Base-by-base conservation (phyloP, 2,329 filamentous ascomycete species). In the Calonectria hongkongensis region DNA sequence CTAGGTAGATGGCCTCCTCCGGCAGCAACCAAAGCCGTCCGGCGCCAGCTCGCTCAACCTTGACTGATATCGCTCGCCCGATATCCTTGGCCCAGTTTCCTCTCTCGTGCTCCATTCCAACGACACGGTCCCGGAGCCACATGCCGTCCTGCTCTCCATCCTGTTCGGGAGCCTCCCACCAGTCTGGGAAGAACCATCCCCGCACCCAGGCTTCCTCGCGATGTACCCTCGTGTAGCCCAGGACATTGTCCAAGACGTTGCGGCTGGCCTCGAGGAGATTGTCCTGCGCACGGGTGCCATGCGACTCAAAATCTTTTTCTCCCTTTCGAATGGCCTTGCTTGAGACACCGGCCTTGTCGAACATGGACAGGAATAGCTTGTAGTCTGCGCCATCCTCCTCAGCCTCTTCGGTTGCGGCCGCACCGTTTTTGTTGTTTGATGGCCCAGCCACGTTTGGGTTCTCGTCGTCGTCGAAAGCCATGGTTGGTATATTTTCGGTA, bases 291-390 rank as follows among this genome's bases (percentile, higher is more conserved):
- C 91, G 90, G 2, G 97, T 98, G 60, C 94, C 94, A 84, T 98
- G 95, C 33, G 94, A 93, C 85, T 98, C 97, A 83, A 98, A 99
- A 86, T 99, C 97, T 84, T 99, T 99, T 83, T 98, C 95, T 73
- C 97, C 97, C 75, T 95, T 95, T 76, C 96, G 95, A 43, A 98
- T 95, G 13, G 96, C 89, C 78, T 92, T 91, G 64, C 87, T 84
- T 10, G 88, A 89, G 51, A 88, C 84, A 58, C 86, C 85, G 66
- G 86, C 85, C 80, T 90, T 89, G 73, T 86, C 82, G 74, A 89
- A 87, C 74, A 90, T 84, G 36, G 88, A 85, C 4, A 86, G 86
- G 74, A 92, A 92, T 74, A 96, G 93, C 75, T 94, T 93, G 83
- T 96, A 98, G 85, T 98, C 96, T 80, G 96, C 95, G 2, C 93